Percentiles rank a stretch among this genome's conserved stretches.
These are phyloP conservation scores for Royoungia palumana DNA, from an alignment of 768 basidiomycete species.

Conservation along the genomic window DNA sequence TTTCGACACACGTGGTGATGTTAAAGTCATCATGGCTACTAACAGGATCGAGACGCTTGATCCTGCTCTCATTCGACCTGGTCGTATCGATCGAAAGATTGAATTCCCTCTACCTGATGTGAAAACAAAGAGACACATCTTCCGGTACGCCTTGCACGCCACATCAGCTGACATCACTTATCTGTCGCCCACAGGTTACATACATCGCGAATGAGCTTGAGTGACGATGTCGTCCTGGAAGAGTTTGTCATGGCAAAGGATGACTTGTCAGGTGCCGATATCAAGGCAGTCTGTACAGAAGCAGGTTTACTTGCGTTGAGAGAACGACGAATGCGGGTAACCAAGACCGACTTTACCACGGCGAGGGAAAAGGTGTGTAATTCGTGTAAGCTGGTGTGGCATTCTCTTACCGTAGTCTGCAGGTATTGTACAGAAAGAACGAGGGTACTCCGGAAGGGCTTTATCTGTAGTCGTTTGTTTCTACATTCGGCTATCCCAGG, in stretches of 20 bases:
- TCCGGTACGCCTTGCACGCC: constrained; percentile 53
- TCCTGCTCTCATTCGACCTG: constrained; percentile 96
- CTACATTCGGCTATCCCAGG: neutral
- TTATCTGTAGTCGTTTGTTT: constrained; percentile 53
- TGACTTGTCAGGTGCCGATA: constrained; percentile 94
- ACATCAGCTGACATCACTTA: constrained; percentile 4
- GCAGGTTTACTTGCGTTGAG: constrained; percentile 94
- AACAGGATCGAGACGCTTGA: constrained; percentile 97
- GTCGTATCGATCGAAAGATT: constrained; percentile 98
- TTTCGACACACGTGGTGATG: constrained; percentile 99
- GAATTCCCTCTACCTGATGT: constrained; percentile 97
- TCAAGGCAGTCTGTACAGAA: constrained; percentile 98
- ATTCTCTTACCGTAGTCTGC: constrained; percentile 11
- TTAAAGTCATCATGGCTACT: constrained; percentile 99
- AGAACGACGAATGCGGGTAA: constrained; percentile 93
- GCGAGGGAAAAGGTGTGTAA: constrained; percentile 86
- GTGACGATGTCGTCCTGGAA: constrained; percentile 87
- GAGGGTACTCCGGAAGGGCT: constrained; percentile 92
- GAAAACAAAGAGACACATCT: constrained; percentile 99
- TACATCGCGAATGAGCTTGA: constrained; percentile 91
- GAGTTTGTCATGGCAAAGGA: constrained; percentile 96
- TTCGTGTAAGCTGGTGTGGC: neutral
- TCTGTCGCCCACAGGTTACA: constrained; percentile 55
- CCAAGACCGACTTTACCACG: constrained; percentile 82
- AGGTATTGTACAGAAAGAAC: constrained; percentile 94